phyloP scores from a whole-genome alignment of 106 monocot genomes.

The Dioscorea zingiberensis region DNA sequence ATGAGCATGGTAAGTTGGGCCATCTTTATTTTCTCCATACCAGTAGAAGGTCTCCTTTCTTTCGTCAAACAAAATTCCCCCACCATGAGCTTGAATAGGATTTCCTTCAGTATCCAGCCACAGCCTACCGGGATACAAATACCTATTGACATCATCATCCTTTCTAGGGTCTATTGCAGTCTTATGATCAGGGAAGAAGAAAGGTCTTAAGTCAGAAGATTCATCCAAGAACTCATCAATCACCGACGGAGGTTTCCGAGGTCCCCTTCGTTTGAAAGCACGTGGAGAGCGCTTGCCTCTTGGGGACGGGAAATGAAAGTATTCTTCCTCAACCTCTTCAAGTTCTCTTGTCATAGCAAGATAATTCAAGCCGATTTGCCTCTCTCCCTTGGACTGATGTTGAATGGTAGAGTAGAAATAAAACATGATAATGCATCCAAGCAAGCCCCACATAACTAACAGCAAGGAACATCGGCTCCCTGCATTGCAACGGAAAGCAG shows the following conservation, averaged over 20 bases:
- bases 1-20: constrained; percentile 71
- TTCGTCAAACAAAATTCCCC: constrained; percentile 74
- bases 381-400: constrained; percentile 19
- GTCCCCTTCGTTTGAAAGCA: constrained; percentile 63
- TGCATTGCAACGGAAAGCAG: constrained; percentile 68
- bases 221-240: constrained; percentile 86
- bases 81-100: constrained; percentile 97
- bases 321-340: constrained; percentile 74
- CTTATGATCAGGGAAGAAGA: constrained; percentile 67
- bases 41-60: constrained; percentile 72
- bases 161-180: constrained; percentile 41
- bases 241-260: constrained; percentile 40
- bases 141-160: constrained; percentile 50
- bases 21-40: constrained; percentile 99
- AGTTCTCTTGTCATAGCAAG: constrained; percentile 33
- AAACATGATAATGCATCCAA: constrained; percentile 48
- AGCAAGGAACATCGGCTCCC: constrained; percentile 49
- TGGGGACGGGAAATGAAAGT: constrained; percentile 52
- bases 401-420: constrained; percentile 38
- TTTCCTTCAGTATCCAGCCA: constrained; percentile 93
- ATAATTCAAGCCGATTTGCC: constrained; percentile 16
- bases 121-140: constrained; percentile 61
- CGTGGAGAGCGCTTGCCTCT: constrained; percentile 54
- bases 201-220: constrained; percentile 60
- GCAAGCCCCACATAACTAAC: constrained; percentile 42